Evolutionary conservation across 2,329 filamentous ascomycete species (phyloP), one percentile per base, ranked within the genome.

Genomic region (Cadophora gregata): DNA sequence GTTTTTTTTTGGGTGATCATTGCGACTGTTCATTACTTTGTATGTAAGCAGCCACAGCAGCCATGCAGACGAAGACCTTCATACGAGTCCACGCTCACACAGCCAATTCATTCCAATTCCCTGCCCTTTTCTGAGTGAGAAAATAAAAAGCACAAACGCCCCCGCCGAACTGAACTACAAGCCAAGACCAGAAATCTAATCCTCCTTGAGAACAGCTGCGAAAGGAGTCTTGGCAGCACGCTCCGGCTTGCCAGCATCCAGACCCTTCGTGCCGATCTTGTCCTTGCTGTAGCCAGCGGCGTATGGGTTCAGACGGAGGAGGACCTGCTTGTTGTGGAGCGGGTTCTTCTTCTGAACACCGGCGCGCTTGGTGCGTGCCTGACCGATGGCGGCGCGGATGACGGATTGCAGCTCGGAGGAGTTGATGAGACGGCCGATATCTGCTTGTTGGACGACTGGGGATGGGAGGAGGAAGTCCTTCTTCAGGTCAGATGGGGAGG

Each of bases 311-410:
- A 99, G 92, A 79, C 96, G 92, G 80, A 99, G 92, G 84, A 97
- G 89, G 75, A 99, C 91, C 88, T 98, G 96, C 90, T 93, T 97
- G 92, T 99, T 99, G 85, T 87, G 88, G 76, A 99, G 93, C 79
- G 96, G 96, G 89, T 99, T 99, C 94, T 98, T 98, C 93, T 99
- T 99, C 89, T 97, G 95, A 75, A 97, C 93, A 79, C 87, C 84
- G 75, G 86, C 84, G 80, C 96, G 93, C 90, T 97, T 97, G 83
- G 93, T 96, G 80, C 89, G 84, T 79, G 93, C 89, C 76, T 91
- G 89, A 77, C 96, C 96, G 88, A 94, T 96, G 82, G 94, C 93
- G 70, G 91, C 93, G 77, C 92, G 90, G 79, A 99, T 89, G 68
- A 97, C 95, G 83, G 90, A 92, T 90, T 99, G 96, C 82, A 98